Evolutionary conservation across 768 basidiomycete species (phyloP), one percentile per base, ranked within the genome.

Genomic region (Lentinula boryana): DNA sequence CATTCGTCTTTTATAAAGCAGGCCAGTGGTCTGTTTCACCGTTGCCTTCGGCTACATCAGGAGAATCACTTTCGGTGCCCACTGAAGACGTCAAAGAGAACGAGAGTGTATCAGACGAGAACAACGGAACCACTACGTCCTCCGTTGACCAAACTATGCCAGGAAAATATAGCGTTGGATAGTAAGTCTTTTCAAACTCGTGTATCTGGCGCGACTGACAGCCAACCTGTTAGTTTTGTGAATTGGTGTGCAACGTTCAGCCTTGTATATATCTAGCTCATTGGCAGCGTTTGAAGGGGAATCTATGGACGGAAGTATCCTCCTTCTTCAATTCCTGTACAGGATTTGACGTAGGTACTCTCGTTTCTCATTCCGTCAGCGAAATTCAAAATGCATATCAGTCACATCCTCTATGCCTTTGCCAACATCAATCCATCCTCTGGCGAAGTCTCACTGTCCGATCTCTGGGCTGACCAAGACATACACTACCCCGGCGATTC

Each of bases 401-500:
- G 89, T 27, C 95, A 96, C 71, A 85, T 96, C 66, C 84, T 95
- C 38, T 94, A 95, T 69, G 92, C 95, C 1, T 98, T 98, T 66
- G 97, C 93, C 18, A 92, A 98, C 66, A 73, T 98, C 66, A 85
- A 82, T 65, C 75, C 87, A 18, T 91, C 93, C 62, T 81, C 87
- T 0, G 96, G 96, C 43, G 91, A 93, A 68, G 95, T 98, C 18
- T 75, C 84, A 67, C 74, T 98, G 57, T 95, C 93, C 40, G 97
- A 99, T 67, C 71, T 79, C 2, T 98, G 96, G 96, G 88, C 95
- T 0, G 97, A 99, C 77, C 85, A 95, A 68, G 93, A 98, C 70
- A 98, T 98, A 50, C 97, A 98, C 71, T 95, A 96, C 70, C 87
- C 89, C 0, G 91, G 89, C 7, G 97, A 99, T 73, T 89, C 88